Evolutionary conservation across 2,329 filamentous ascomycete genomes (phyloP), one percentile per base, ranked within the genome.

Genomic region (Hortaea werneckii): DNA sequence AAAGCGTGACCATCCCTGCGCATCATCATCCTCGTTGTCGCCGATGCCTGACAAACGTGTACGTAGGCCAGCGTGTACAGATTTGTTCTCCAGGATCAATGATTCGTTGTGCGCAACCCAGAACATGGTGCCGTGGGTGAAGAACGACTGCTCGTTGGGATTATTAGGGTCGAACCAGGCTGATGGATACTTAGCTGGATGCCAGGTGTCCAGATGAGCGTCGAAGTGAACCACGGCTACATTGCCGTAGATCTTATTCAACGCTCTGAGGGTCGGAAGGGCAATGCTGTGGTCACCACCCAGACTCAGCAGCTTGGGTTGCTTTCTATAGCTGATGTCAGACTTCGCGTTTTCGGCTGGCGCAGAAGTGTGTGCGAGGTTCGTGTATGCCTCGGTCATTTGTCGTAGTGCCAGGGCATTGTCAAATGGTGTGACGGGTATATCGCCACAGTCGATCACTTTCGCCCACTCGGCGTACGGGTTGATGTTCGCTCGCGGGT

Each of bases 121-220:
- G 73, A 94, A 94, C 81, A 94, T 92, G 54, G 79, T 86, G 4
- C 89, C 88, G 65, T 95, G 88, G 59, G 82, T 94, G 70, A 94
- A 92, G 55, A 82, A 77, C 2, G 79, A 76, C 63, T 87, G 84
- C 49, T 79, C 75, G 2, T 75, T 76, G 5, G 71, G 65, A 44
- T 72, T 66, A 12, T 64, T 58, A 1, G 62, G 55, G 47, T 73
- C 68, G 9, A 74, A 62, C 88, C 88, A 95, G 45, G 81, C 79
- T 11, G 77, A 81, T 0, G 86, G 85, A 65, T 94, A 94, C 55
- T 86, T 83, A 26, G 74, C 77, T 2, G 87, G 85, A 62, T 90
- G 82, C 86, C 87, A 92, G 2, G 87, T 92, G 61, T 92, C 87
- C 1, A 92, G 74, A 62, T 94, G 86, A 13, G 71, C 71, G 45